Percentiles rank a stretch among this genome's conserved stretches.
Evolutionary conservation across 306 rosid genomes (phyloP).

Genomic region (Delonix regia): DNA sequence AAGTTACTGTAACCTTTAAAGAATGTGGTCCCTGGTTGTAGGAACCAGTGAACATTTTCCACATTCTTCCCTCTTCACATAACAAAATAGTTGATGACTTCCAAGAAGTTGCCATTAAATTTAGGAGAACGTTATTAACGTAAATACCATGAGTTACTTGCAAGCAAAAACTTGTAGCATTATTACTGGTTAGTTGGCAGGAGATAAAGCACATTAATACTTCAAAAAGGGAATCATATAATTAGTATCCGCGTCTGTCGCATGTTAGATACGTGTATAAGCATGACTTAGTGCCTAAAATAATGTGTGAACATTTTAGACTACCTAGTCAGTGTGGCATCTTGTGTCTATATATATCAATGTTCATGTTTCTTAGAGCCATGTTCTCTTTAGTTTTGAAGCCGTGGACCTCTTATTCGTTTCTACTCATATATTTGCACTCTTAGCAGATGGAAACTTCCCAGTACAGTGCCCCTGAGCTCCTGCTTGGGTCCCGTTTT

Average conservation of each 20-base stretch:
- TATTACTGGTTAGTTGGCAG: neutral
- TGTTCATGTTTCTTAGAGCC: too few species aligned
- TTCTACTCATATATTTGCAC: neutral
- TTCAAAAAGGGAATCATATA: neutral
- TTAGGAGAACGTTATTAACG: too few species aligned
- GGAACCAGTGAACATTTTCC: too few species aligned
- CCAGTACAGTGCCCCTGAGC: constrained; percentile 36
- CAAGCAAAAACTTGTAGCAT: neutral
- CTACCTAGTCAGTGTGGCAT: too few species aligned
- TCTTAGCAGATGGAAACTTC: constrained; percentile 17
- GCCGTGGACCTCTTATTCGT: neutral
- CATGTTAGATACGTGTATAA: neutral
- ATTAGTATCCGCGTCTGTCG: neutral
- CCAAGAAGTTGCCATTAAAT: too few species aligned
- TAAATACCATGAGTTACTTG: too few species aligned
- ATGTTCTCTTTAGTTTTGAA: neutral
- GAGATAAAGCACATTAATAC: too few species aligned
- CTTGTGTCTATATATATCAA: too few species aligned
- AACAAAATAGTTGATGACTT: too few species aligned
- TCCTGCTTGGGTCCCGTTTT: neutral
- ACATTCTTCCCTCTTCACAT: too few species aligned
- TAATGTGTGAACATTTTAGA: neutral
- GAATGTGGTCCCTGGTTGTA: too few species aligned
- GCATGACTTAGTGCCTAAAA: neutral
- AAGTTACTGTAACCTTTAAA: too few species aligned